Percentiles rank a stretch among this genome's conserved stretches.
phyloP scores from a whole-genome alignment of 2,329 filamentous ascomycete species.

The Drechslerella coelobrocha region DNA sequence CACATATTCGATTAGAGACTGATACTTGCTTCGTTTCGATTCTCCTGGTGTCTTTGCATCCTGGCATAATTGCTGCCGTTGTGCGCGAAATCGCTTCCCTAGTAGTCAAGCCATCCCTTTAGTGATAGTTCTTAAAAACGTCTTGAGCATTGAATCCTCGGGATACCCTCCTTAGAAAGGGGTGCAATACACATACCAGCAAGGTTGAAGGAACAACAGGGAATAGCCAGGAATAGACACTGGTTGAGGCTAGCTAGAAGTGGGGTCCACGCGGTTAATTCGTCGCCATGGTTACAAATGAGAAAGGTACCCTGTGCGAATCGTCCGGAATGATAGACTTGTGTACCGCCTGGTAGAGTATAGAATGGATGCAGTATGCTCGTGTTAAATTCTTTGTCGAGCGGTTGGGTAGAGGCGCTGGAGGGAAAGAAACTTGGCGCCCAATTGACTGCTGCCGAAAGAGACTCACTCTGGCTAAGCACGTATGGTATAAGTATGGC shows the following conservation, averaged over 20 bases:
- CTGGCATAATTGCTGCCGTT: slow-evolving; percentile 59
- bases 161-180: too few species aligned
- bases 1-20: slow-evolving; percentile 81
- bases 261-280: slow-evolving; percentile 94
- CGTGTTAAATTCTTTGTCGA: neutral
- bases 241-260: slow-evolving; percentile 77
- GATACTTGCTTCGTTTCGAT: slow-evolving; percentile 67
- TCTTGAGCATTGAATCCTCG: too few species aligned
- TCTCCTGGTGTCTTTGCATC: slow-evolving; percentile 25
- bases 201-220: slow-evolving; percentile 91
- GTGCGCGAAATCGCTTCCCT: slow-evolving; percentile 72
- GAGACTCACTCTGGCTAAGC: slow-evolving; percentile 55
- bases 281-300: slow-evolving; percentile 95
- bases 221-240: slow-evolving; percentile 88
- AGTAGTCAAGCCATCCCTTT: too few species aligned
- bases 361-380: slow-evolving; percentile 19
- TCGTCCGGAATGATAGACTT: slow-evolving; percentile 65
- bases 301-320: slow-evolving; percentile 84
- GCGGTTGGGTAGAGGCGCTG: neutral
- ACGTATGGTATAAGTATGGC: slow-evolving; percentile 68
- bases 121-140: too few species aligned
- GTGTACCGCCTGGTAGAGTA: slow-evolving; percentile 4
- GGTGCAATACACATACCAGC: too few species aligned
- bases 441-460: neutral
- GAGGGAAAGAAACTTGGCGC: neutral